Evolutionary conservation across 2,329 filamentous ascomycete genomes (phyloP).

Genomic region (Exserohilum turcica): DNA sequence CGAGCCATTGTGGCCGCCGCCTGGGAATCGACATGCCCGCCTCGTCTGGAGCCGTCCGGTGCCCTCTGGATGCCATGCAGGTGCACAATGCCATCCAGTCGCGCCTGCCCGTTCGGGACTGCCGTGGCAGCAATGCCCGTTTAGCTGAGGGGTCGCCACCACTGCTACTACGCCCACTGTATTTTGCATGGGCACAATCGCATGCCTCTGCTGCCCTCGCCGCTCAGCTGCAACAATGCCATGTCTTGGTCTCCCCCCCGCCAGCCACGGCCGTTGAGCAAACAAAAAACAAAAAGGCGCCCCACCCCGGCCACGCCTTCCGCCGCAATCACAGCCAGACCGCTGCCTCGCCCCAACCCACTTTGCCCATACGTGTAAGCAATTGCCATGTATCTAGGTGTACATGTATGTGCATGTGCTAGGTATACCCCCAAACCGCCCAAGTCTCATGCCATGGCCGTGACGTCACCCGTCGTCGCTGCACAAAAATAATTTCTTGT

Average conservation of each 20-base stretch:
- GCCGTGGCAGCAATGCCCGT: conserved; percentile 6
- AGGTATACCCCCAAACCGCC: conserved; percentile 13
- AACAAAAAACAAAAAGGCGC: neutral
- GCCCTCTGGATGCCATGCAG: conserved; percentile 15
- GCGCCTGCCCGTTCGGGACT: conserved; percentile 24
- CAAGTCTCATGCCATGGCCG: conserved; percentile 20
- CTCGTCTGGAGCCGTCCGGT: conserved; percentile 5
- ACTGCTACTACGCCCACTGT: too few species aligned
- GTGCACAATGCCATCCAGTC: conserved; percentile 20
- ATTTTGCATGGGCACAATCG: neutral
- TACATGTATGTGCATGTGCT: too few species aligned
- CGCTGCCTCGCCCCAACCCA: too few species aligned
- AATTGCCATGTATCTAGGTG: neutral
- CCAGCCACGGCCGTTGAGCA: neutral
- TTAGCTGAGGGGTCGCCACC: conserved; percentile 7
- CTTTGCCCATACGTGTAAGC: neutral
- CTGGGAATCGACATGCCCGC: conserved; percentile 4
- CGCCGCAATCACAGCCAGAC: too few species aligned
- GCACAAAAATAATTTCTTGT: conserved; percentile 11
- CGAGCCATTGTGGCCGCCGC: conserved; percentile 6
- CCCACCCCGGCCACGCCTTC: neutral
- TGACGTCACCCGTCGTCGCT: conserved; percentile 23
- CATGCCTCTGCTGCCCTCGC: neutral
- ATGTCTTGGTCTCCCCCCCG: neutral
- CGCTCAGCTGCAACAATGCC: neutral